Evolutionary conservation across 345 rosid species (phyloP), one percentile per base, ranked within the genome.

Genomic region (Litchi chinensis): DNA sequence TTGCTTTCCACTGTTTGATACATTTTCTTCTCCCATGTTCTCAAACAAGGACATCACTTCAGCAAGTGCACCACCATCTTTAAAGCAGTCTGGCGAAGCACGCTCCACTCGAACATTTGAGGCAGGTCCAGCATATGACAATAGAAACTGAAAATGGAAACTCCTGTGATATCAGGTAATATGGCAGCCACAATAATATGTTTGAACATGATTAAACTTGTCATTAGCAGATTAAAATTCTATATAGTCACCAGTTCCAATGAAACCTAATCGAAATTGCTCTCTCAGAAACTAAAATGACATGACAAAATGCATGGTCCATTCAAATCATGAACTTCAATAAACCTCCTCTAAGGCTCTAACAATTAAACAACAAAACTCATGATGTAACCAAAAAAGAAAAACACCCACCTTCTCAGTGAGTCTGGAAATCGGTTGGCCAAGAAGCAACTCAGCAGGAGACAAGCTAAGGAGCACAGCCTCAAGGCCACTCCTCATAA

Each of bases 121-220:
- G 68, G 97, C 86, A 70, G 99, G 93, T 81, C 99, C 99, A 81
- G 97, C 95, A 87, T 91, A 84, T 50, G 95, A 89, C 76, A 90
- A 57, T 9, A 95, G 82, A 77, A 91, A 81, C 99, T 95, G 83
- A 76, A 24, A 70, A 77, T 18, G 71, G 37, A 74, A 59, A 22
- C 72, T 5, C 21, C 60, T 76, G 67, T 24, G 52, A 39, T 3
- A 59, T 79, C 76, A 80, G 77, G 26, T 4, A 18, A 76, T 26
- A 76, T 70, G 52, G 77, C 22, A 68, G 44, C 13, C 19, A n/a
- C 60, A 64, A 56, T 18, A 71, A 57, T 57, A 18, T 39, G 18
- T 56, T 21, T 77, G 19, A 24, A 16, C 43, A 43, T 63, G 21
- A 64, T 6, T 24, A 12, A 10, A 24, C 50, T 6, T 74, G 4